Evolutionary conservation across 192 early-diverging fungal species (phyloP).

Genomic region (Dissophora globulifera): DNA sequence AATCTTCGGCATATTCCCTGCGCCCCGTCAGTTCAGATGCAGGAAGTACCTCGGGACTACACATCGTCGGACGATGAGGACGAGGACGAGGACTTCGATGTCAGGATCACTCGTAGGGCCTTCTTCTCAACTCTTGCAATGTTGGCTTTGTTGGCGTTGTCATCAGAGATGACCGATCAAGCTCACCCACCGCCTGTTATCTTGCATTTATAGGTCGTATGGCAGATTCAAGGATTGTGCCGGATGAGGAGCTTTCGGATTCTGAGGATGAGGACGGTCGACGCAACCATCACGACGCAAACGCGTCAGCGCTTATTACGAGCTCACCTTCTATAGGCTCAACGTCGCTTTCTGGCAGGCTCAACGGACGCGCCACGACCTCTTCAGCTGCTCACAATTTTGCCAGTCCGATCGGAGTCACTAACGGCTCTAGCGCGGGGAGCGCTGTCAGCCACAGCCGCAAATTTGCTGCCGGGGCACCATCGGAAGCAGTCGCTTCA

Average conservation of each 20-base stretch:
- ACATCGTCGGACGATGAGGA: slow-evolving; percentile 77
- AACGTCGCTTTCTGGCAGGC: slow-evolving; percentile 19
- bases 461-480: slow-evolving; percentile 12
- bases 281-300: slow-evolving; percentile 47
- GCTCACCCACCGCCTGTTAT: not conserved
- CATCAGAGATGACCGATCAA: not conserved
- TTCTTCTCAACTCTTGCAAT: not conserved
- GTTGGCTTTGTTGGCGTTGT: not conserved
- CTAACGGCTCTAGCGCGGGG: slow-evolving; percentile 15
- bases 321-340: slow-evolving; percentile 26
- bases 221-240: slow-evolving; percentile 71
- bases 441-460: not conserved
- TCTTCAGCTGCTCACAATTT: slow-evolving; percentile 38
- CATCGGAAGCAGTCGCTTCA: slow-evolving; percentile 1
- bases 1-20: slow-evolving; percentile 75
- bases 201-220: slow-evolving; percentile 59
- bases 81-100: slow-evolving; percentile 68
- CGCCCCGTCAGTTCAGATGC: slow-evolving; percentile 80
- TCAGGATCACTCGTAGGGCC: slow-evolving; percentile 72
- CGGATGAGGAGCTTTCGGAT: slow-evolving; percentile 81
- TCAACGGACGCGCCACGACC: slow-evolving; percentile 33
- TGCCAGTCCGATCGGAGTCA: slow-evolving; percentile 13
- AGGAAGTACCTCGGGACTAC: slow-evolving; percentile 79
- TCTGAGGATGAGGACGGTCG: slow-evolving; percentile 76
- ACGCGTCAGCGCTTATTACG: slow-evolving; percentile 14